A percentile compares a stretch with the other conserved stretches of the same genome.
phyloP scores from a whole-genome alignment of 495 filamentous ascomycete genomes.

The Penicillium lividum region DNA sequence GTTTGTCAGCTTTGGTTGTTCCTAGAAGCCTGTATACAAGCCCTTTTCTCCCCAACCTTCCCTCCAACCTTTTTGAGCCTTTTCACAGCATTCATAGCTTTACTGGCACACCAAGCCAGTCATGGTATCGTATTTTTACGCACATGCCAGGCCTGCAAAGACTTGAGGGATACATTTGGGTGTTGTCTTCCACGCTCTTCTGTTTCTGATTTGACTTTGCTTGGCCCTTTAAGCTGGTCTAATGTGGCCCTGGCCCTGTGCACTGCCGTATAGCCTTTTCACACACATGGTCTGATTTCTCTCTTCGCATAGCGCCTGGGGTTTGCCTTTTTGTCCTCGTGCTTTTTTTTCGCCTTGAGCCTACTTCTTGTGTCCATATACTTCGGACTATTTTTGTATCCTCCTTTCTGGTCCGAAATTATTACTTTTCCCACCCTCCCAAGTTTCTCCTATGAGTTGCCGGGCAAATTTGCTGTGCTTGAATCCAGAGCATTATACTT shows the following conservation, averaged over 20 bases:
- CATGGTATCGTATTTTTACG: slow-evolving; percentile 18
- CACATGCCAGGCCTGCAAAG: slow-evolving; percentile 16
- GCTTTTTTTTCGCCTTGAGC: slow-evolving; percentile 10
- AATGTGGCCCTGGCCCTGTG: slow-evolving; percentile 12
- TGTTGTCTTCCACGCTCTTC: neutral
- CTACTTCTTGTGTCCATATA: slow-evolving; percentile 11
- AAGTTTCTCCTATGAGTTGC: neutral
- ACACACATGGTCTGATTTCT: slow-evolving; percentile 34
- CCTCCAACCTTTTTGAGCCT: neutral
- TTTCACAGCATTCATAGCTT: neutral
- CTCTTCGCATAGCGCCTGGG: slow-evolving; percentile 49
- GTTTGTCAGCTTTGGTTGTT: slow-evolving; percentile 28
- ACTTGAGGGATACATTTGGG: neutral
- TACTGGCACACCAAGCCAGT: slow-evolving; percentile 1
- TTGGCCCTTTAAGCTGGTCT: neutral
- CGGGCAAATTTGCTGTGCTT: neutral
- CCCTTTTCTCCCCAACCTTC: slow-evolving; percentile 9
- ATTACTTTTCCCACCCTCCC: slow-evolving; percentile 4
- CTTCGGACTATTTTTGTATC: slow-evolving; percentile 14
- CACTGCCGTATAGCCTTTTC: slow-evolving; percentile 28
- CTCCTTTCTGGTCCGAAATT: slow-evolving; percentile 12
- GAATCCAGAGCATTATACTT: neutral
- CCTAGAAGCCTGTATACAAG: slow-evolving; percentile 31
- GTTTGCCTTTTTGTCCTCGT: slow-evolving; percentile 23
- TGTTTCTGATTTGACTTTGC: slow-evolving; percentile 2